Evolutionary conservation across 2,329 filamentous ascomycete species (phyloP), one percentile per base, ranked within the genome.

Genomic region (Talaromyces sp.): DNA sequence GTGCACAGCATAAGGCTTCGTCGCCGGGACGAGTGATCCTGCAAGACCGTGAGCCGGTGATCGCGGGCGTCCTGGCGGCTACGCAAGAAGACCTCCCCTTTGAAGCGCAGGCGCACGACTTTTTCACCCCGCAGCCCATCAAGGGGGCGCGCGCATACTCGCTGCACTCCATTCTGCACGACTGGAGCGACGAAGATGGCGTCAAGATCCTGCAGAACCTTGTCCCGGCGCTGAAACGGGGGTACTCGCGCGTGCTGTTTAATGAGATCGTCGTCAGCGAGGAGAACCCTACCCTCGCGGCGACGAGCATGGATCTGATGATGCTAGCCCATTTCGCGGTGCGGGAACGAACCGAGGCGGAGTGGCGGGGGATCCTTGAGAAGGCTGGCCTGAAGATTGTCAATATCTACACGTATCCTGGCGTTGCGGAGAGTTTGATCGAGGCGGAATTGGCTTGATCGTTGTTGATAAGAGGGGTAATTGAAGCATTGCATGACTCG

Each of bases 251-350:
- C 16, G 45, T 64, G n/a, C 47, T 64, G 19, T 39, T 64, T 7
- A 58, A 64, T 31, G 62, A 64, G 54, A 50, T 58, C 14, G 57
- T 64, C 19, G 54, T 64, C 37, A 50, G 41, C 11, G 54, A 64
- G 35, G 63, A 39, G 7, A 71, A 72, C 1, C 75, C 70, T 2
- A 67, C 71, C n/a, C 74, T 68, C 68, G 66, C 74, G 45, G 71
- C 74, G 0, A 66, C 73, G 0, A 67, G 68, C 24, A 65, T 75
- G 27, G 79, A 81, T 63, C 33, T 81, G 7, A 71, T 67, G 6
- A 79, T 81, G 76, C 74, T 78, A 71, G 47, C 72, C 2, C 63
- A 66, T 0, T 67, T 78, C 8, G 77, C 69, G 3, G 71, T 72
- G 0, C 68, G 67, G 37, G 78, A 81, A 68, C 69, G 61, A 9